phyloP scores from a whole-genome alignment of 2,329 filamentous ascomycete genomes.

The Elsinoe arachidis region DNA sequence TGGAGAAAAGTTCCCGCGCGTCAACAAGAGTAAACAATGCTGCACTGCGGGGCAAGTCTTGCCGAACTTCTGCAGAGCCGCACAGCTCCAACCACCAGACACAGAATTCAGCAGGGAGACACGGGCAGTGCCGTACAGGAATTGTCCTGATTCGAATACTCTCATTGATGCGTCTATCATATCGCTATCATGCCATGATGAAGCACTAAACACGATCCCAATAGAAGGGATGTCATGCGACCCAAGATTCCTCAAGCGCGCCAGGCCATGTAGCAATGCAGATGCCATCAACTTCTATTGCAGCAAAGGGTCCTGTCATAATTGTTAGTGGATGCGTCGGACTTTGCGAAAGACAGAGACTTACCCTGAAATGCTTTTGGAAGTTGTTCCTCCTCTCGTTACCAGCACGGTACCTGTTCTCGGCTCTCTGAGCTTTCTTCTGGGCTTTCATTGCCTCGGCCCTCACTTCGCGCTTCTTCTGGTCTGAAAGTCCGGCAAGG shows the following conservation, averaged over 20 bases:
- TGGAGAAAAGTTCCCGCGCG: neutral
- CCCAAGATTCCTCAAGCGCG: too few species aligned
- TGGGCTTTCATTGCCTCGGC: conserved; percentile 61
- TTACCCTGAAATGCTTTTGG: conserved; percentile 65
- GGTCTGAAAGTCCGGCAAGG: conserved; percentile 68
- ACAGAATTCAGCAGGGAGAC: too few species aligned
- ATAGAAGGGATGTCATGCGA: too few species aligned
- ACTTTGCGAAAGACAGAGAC: conserved; percentile 20
- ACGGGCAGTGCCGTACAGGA: too few species aligned
- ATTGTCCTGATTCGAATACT: too few species aligned
- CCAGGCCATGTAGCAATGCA: too few species aligned
- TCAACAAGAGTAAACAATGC: conserved; percentile 11
- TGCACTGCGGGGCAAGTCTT: neutral
- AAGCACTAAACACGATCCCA: too few species aligned
- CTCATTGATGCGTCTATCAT: too few species aligned
- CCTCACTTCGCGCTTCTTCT: conserved; percentile 60
- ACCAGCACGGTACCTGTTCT: conserved; percentile 53
- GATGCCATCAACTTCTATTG: conserved; percentile 22
- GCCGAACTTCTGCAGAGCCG: neutral
- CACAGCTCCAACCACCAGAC: too few species aligned
- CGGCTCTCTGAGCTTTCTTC: conserved; percentile 49
- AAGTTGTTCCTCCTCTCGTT: conserved; percentile 67
- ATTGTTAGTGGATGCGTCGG: neutral
- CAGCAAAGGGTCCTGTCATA: conserved; percentile 37
- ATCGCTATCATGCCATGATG: too few species aligned